Percentiles rank a stretch among this genome's conserved stretches.
Conservation (phyloP, 345 rosid genomes). For the Eucalyptus sp. region DNA sequence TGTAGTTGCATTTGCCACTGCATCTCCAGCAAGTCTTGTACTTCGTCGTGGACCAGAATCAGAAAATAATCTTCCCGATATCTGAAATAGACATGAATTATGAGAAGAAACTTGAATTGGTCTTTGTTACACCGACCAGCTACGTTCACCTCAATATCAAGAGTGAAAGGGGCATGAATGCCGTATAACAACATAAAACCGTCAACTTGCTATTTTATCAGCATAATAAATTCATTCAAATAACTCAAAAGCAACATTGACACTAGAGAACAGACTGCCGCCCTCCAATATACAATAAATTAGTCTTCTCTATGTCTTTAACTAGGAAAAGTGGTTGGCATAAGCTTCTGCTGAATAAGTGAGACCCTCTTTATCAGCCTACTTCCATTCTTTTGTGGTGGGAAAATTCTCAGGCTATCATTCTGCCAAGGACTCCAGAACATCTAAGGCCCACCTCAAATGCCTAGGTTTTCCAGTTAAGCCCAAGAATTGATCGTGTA, state of each 20-base stretch:
- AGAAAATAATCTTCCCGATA: conserved; percentile 94
- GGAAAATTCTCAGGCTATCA: not conserved
- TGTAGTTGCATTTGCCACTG: conserved; percentile 41
- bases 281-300: not conserved
- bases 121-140: not conserved
- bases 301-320: not conserved
- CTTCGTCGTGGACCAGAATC: conserved; percentile 93
- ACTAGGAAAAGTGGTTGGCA: not conserved
- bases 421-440: not conserved
- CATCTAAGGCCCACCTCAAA: not conserved
- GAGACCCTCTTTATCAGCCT: not conserved
- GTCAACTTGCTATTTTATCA: not conserved
- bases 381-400: not conserved
- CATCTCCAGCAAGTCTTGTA: conserved; percentile 72
- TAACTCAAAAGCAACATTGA: not conserved
- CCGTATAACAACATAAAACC: not conserved
- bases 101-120: not conserved
- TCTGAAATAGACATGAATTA: conserved; percentile 23
- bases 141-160: not conserved
- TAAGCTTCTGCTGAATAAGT: not conserved
- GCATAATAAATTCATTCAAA: not conserved
- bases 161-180: not conserved
- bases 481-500: not conserved
- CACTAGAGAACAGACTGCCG: not conserved
- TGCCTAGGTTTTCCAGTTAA: not conserved